Percentiles rank a stretch among this genome's conserved stretches.
These are phyloP conservation scores for Elymus sibiricus DNA, from an alignment of 176 grass and related monocot species.

Conservation along the genomic window DNA sequence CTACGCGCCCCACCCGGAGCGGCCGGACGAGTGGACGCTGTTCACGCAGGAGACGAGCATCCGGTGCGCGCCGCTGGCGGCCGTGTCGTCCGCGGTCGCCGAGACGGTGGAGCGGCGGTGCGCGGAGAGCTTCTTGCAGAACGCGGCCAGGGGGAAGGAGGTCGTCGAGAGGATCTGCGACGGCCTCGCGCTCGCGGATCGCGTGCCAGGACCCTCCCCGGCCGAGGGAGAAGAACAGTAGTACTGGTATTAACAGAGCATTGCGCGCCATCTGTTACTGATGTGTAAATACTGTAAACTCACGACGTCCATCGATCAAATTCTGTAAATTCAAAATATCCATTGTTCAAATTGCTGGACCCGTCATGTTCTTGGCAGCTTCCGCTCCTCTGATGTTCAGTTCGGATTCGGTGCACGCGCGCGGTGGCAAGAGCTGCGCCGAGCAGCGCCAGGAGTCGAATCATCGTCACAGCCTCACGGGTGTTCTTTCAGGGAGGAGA, in stretches of 20 bases:
- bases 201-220: neutral
- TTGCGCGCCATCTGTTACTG: neutral
- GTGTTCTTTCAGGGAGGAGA: too few species aligned
- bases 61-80: constrained; percentile 56
- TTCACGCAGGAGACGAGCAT: constrained; percentile 74
- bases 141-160: constrained; percentile 49
- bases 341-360: too few species aligned
- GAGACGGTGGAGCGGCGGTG: constrained; percentile 62
- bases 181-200: constrained; percentile 29
- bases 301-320: neutral
- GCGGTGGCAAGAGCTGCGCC: too few species aligned
- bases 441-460: too few species aligned
- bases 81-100: constrained; percentile 40
- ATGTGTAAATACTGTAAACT: neutral
- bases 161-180: constrained; percentile 66
- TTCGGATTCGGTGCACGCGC: too few species aligned
- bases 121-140: constrained; percentile 61
- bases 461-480: too few species aligned
- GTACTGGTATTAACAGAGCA: neutral
- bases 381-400: too few species aligned
- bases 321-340: neutral
- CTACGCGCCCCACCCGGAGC: constrained; percentile 62
- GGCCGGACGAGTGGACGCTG: constrained; percentile 63
- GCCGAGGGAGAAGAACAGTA: neutral
- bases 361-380: too few species aligned